Percentiles rank a stretch among this genome's conserved stretches.
phyloP scores from a whole-genome alignment of 495 filamentous ascomycete genomes.

The Penicillium samsonianum region DNA sequence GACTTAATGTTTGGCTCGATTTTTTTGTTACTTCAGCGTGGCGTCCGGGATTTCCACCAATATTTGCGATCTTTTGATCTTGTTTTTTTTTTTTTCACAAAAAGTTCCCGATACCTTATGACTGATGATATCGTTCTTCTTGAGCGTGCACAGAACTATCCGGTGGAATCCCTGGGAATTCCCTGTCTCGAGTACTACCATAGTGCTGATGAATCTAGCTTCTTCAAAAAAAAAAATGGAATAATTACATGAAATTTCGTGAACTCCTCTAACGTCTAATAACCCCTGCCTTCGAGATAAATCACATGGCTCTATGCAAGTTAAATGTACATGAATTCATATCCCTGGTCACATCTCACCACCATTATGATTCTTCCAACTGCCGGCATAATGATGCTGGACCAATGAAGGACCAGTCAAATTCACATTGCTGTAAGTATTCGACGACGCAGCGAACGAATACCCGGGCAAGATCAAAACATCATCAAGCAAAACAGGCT shows the following conservation, averaged over 20 bases:
- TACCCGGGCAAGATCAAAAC: conserved; percentile 9
- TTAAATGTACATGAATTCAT: too few species aligned
- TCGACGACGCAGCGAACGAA: neutral
- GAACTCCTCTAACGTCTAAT: neutral
- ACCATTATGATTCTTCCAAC: conserved; percentile 9
- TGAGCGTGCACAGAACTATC: conserved; percentile 11
- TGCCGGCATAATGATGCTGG: conserved; percentile 8
- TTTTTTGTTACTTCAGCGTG: conserved; percentile 27
- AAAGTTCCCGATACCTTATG: conserved; percentile 29
- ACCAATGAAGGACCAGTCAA: conserved; percentile 1
- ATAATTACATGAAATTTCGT: conserved; percentile 5
- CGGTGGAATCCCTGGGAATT: conserved; percentile 13
- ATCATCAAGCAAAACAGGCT: conserved; percentile 3
- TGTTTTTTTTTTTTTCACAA: conserved; percentile 12
- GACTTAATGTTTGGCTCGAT: conserved; percentile 3
- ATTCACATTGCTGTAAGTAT: neutral
- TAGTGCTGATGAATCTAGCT: conserved; percentile 11
- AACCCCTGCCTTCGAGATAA: neutral
- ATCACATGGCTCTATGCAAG: neutral
- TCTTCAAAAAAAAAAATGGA: conserved; percentile 18
- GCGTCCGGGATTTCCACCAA: conserved; percentile 21
- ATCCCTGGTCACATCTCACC: neutral
- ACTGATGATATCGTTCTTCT: conserved; percentile 22
- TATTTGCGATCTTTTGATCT: conserved; percentile 14
- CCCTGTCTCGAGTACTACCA: conserved; percentile 10